Percentiles rank a stretch among this genome's conserved stretches.
phyloP scores from a whole-genome alignment of 2,329 filamentous ascomycete species.

The Alternaria rosae region DNA sequence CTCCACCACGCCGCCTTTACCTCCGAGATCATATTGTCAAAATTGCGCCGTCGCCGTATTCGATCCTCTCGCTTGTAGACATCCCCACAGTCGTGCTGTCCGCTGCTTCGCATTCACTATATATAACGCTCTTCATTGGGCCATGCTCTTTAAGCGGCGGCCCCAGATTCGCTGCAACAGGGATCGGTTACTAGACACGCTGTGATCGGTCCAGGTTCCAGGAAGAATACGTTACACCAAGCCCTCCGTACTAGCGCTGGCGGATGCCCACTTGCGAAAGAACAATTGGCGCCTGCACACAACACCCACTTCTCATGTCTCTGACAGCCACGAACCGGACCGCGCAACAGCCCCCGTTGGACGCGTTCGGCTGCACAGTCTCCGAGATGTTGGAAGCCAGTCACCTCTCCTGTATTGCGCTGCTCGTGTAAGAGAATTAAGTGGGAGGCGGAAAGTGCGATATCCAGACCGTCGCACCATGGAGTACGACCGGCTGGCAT shows the following conservation, averaged over 20 bases:
- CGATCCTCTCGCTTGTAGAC: background rate
- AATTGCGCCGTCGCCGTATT: background rate
- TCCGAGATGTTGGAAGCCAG: constrained; percentile 19
- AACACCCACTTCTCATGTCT: constrained; percentile 15
- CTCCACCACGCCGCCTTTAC: background rate
- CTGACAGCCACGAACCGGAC: constrained; percentile 17
- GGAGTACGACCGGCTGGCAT: constrained; percentile 4
- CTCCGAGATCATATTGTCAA: background rate
- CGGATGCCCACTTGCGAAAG: constrained; percentile 14
- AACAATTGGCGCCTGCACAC: constrained; percentile 23
- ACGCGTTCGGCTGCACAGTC: background rate
- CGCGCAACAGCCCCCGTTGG: constrained; percentile 4
- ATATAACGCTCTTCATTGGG: constrained; percentile 19
- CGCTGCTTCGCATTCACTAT: constrained; percentile 15
- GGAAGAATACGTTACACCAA: constrained; percentile 30
- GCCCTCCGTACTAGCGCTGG: constrained; percentile 23
- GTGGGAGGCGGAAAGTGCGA: constrained; percentile 9
- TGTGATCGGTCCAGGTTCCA: constrained; percentile 20
- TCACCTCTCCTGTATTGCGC: constrained; percentile 10
- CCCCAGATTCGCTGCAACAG: constrained; percentile 23
- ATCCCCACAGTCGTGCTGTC: constrained; percentile 1
- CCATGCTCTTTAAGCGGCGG: constrained; percentile 29
- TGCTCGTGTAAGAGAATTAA: constrained; percentile 20
- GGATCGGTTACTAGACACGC: constrained; percentile 31
- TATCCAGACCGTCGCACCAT: constrained; percentile 15